Conservation (phyloP, 164 flowering plant species). For the Platanus orientalis region DNA sequence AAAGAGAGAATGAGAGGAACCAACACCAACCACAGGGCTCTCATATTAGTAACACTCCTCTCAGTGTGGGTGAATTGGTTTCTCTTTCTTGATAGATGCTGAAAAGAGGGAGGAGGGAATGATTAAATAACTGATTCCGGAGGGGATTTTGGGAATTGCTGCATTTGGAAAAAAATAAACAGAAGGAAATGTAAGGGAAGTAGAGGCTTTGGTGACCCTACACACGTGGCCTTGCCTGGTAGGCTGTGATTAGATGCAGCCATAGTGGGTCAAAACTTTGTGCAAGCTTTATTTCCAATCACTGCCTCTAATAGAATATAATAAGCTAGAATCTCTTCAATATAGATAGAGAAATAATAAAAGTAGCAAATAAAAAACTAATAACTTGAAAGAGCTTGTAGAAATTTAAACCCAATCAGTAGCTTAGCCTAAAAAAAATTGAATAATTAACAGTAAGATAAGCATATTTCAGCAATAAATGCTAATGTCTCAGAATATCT, state of each 20-base stretch:
- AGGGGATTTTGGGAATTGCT: conserved; percentile 30
- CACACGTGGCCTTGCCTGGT: conserved; percentile 54
- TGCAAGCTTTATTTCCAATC: not conserved
- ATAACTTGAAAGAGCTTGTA: not conserved
- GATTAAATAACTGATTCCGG: conserved; percentile 35
- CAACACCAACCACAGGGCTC: conserved; percentile 16
- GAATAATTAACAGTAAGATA: not conserved
- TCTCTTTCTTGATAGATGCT: conserved; percentile 29
- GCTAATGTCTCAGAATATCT: not conserved
- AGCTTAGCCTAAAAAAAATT: not conserved
- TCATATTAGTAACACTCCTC: conserved; percentile 3
- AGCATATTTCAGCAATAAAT: conserved; percentile 18
- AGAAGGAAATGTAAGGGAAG: conserved; percentile 38
- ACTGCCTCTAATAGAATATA: not conserved
- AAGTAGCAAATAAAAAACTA: not conserved
- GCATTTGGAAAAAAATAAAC: conserved; percentile 14
- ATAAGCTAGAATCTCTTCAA: not conserved
- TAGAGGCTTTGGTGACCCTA: conserved; percentile 40
- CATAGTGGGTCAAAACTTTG: conserved; percentile 34
- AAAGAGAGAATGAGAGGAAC: conserved; percentile 14
- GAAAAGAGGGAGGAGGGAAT: conserved; percentile 17
- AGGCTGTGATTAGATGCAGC: conserved; percentile 27
- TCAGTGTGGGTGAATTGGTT: conserved; percentile 2
- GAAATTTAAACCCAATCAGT: conserved; percentile 10
- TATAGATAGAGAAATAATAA: not conserved